These are phyloP conservation scores for Tetrahymena borealis DNA, from an alignment of 73 alveolate genomes.

Conservation along the genomic window DNA sequence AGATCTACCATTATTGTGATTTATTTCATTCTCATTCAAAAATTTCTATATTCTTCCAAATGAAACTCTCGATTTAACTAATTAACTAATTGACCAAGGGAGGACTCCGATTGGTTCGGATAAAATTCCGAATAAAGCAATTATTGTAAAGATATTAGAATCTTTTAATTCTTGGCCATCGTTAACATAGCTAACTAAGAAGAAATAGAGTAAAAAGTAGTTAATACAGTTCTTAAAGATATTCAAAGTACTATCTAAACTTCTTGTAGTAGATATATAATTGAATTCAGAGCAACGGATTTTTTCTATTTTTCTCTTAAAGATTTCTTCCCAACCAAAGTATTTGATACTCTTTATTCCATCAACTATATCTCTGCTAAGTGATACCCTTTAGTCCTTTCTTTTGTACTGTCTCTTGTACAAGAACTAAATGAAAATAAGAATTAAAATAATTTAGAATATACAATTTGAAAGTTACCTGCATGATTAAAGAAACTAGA, in stretches of 20 bases:
- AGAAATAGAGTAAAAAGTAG: slow-evolving; percentile 23
- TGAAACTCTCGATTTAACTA: slow-evolving; percentile 25
- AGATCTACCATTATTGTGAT: not conserved
- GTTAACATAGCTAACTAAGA: not conserved
- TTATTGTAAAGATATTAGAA: slow-evolving; percentile 28
- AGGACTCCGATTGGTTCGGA: slow-evolving; percentile 26
- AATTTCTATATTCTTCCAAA: slow-evolving; percentile 11
- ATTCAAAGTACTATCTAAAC: slow-evolving; percentile 6
- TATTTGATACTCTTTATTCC: slow-evolving; percentile 39
- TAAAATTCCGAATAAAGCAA: slow-evolving; percentile 29
- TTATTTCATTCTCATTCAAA: slow-evolving; percentile 26
- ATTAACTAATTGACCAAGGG: slow-evolving; percentile 11
- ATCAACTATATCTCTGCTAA: slow-evolving; percentile 28
- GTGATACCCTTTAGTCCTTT: slow-evolving; percentile 18
- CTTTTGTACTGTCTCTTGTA: not conserved
- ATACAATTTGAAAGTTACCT: not conserved
- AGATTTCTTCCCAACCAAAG: slow-evolving; percentile 29
- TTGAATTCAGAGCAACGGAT: slow-evolving; percentile 11
- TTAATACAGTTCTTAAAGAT: slow-evolving; percentile 24
- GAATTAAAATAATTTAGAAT: not conserved
- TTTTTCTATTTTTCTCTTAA: slow-evolving; percentile 15
- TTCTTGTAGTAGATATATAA: not conserved
- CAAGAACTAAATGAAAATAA: not conserved
- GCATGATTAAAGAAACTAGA: not conserved
- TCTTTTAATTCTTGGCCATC: slow-evolving; percentile 6